Evolutionary conservation across 768 basidiomycete genomes (phyloP).

Genomic region (Lentinus brumalis): DNA sequence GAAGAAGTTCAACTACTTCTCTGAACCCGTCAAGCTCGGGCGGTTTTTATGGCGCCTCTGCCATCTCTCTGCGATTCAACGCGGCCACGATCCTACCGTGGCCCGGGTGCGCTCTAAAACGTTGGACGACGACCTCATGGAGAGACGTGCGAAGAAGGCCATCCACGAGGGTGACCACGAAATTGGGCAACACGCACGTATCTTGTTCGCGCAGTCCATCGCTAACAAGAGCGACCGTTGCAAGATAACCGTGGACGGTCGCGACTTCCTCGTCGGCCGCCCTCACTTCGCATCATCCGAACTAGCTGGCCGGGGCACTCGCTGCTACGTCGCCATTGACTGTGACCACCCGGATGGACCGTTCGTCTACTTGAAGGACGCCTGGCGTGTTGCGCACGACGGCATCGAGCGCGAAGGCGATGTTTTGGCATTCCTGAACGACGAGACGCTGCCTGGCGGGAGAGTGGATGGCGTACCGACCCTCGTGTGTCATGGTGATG

Average conservation of each 20-base stretch:
- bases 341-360: background rate
- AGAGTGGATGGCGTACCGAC: background rate
- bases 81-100: too few species aligned
- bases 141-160: too few species aligned
- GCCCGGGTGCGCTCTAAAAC: too few species aligned
- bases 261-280: slow-evolving; percentile 3
- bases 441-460: background rate
- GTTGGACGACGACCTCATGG: too few species aligned
- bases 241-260: background rate
- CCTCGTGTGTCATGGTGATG: slow-evolving; percentile 1
- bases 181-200: background rate
- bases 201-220: background rate
- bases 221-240: background rate
- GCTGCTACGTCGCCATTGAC: background rate
- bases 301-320: slow-evolving; percentile 4
- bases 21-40: too few species aligned
- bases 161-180: too few species aligned
- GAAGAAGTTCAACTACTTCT: too few species aligned
- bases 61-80: too few species aligned
- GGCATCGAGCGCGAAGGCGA: background rate
- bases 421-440: slow-evolving; percentile 3
- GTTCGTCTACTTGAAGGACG: slow-evolving; percentile 8
- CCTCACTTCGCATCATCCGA: background rate
- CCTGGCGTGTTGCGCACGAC: slow-evolving; percentile 1
- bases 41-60: too few species aligned